Conservation (phyloP, 257 asterid species). For the Solanum phureja region DNA sequence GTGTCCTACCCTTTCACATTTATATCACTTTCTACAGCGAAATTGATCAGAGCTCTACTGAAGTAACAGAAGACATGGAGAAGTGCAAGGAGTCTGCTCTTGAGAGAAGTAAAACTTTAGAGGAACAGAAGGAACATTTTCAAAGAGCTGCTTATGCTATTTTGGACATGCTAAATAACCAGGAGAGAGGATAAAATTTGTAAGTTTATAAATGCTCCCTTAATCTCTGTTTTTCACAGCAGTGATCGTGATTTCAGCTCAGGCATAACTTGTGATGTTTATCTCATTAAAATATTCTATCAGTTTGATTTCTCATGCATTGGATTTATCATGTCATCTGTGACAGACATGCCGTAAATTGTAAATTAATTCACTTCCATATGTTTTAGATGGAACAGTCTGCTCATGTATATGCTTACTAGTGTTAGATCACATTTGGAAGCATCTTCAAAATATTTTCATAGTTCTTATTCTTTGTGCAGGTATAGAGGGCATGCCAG, state of each 20-base stretch:
- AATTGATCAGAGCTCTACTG: constrained; percentile 60
- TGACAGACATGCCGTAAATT: not conserved
- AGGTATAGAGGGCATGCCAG: not conserved
- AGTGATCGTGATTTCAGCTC: not conserved
- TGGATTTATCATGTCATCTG: not conserved
- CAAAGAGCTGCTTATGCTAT: constrained; percentile 83
- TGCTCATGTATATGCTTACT: not conserved
- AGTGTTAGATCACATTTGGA: not conserved
- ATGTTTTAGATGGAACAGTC: not conserved
- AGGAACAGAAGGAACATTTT: constrained; percentile 58
- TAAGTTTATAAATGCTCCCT: constrained; percentile 12
- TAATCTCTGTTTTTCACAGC: not conserved
- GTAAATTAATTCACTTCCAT: not conserved
- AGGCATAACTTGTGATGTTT: not conserved
- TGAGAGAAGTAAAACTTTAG: constrained; percentile 57
- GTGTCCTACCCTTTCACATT: not conserved
- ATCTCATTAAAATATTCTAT: not conserved
- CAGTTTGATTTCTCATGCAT: not conserved
- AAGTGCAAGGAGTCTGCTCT: constrained; percentile 57
- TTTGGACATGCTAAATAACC: constrained; percentile 56
- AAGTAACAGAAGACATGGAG: constrained; percentile 50
- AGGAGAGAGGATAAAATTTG: constrained; percentile 27
- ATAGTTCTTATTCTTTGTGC: not conserved
- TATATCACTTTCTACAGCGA: constrained; percentile 37
- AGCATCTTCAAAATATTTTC: not conserved